Evolutionary conservation across 495 filamentous ascomycete species (phyloP).

Genomic region (Sordaria brevicollis): DNA sequence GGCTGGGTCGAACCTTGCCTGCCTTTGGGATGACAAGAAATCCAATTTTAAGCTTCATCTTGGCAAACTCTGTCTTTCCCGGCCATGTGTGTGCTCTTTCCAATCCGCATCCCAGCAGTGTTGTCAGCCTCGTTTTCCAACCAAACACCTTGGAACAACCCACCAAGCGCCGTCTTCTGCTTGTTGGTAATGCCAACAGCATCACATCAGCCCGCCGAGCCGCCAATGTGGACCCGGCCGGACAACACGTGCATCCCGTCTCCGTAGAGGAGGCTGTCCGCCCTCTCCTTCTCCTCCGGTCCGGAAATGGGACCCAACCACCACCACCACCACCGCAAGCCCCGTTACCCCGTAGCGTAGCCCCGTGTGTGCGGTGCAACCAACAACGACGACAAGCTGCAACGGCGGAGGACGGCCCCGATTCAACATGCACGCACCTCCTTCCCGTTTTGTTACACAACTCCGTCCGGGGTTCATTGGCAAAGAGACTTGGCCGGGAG

Average conservation of each 20-base stretch:
- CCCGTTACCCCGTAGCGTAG: neutral
- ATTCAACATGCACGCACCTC: too few relatives aligned
- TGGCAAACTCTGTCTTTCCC: neutral
- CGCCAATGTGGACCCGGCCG: neutral
- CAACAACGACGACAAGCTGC: neutral
- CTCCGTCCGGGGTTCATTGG: too few relatives aligned
- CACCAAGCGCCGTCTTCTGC: neutral
- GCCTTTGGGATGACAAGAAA: too few relatives aligned
- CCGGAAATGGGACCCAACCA: neutral
- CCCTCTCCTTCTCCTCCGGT: neutral
- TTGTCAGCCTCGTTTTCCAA: neutral
- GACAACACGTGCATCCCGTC: neutral
- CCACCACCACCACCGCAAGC: too few relatives aligned
- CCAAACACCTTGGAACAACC: too few relatives aligned
- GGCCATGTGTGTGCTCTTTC: too few relatives aligned
- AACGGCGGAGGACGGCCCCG: neutral
- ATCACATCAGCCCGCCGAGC: neutral
- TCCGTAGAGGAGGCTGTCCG: neutral
- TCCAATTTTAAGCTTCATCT: neutral
- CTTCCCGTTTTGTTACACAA: neutral
- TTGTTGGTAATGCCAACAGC: neutral
- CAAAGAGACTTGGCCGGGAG: too few relatives aligned
- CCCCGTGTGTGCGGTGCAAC: too few relatives aligned
- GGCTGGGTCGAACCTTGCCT: neutral
- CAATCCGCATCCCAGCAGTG: neutral